Evolutionary conservation across 768 basidiomycete species (phyloP).

Genomic region (Suillus luteus): DNA sequence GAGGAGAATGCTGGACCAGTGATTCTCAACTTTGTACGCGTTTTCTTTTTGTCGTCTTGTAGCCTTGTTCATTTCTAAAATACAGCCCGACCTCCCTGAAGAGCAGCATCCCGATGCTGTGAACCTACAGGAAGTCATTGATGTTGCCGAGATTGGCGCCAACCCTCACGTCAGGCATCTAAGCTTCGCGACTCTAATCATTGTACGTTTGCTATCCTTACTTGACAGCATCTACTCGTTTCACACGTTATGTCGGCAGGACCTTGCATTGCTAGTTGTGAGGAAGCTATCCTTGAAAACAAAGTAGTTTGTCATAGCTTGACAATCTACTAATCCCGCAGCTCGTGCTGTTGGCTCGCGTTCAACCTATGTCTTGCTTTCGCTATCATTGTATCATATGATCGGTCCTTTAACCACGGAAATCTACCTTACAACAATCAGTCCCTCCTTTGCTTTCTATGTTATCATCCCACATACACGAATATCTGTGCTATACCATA

Average conservation of each 20-base stretch:
- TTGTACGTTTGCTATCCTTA: slow-evolving; percentile 5
- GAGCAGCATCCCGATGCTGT: background rate
- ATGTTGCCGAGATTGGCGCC: slow-evolving; percentile 1
- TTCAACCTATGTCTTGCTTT: background rate
- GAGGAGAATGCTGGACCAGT: background rate
- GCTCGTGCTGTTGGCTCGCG: background rate
- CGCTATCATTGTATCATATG: background rate
- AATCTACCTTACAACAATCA: background rate
- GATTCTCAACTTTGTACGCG: background rate
- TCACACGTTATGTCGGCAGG: background rate
- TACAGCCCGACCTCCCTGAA: background rate
- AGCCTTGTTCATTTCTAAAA: background rate
- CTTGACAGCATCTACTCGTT: background rate
- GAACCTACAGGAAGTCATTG: slow-evolving; percentile 2
- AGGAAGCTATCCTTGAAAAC: background rate
- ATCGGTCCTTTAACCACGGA: background rate
- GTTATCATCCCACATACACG: background rate
- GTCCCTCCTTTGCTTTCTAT: background rate
- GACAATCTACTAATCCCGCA: background rate
- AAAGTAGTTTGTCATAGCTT: background rate
- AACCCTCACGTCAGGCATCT: background rate
- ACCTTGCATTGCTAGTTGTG: background rate
- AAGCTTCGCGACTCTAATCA: slow-evolving; percentile 5
- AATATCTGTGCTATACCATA: background rate
- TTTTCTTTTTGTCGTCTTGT: background rate